A percentile compares a stretch with the other conserved stretches of the same genome.
These are phyloP conservation scores for Earliella scabrosa DNA, from an alignment of 1,284 basidiomycete species.

Conservation along the genomic window DNA sequence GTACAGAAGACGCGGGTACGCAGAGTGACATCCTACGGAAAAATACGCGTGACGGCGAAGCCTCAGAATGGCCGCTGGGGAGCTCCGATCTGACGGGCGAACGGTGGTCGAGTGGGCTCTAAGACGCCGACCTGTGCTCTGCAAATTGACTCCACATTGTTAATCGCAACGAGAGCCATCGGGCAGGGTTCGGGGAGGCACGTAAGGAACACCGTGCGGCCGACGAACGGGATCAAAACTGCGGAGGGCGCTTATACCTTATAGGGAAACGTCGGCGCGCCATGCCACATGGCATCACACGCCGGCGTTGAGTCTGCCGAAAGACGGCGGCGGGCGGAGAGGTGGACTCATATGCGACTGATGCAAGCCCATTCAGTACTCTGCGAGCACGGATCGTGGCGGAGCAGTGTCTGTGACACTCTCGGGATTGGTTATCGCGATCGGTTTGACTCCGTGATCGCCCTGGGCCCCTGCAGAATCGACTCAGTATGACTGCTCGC, in stretches of 20 bases:
- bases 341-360: no score
- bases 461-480: neutral
- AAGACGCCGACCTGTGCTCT: neutral
- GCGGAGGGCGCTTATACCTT: neutral
- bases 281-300: neutral
- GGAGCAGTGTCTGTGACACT: no score
- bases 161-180: slow-evolving; percentile 5
- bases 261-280: slow-evolving; percentile 17
- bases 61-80: no score
- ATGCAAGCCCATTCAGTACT: neutral
- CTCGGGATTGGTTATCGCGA: neutral
- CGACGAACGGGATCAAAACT: slow-evolving; percentile 1
- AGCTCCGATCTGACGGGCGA: no score
- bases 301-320: slow-evolving; percentile 1
- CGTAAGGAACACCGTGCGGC: slow-evolving; percentile 14
- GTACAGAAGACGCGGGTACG: slow-evolving; percentile 1
- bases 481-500: slow-evolving; percentile 12
- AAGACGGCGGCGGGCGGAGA: slow-evolving; percentile 20
- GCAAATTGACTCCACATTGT: slow-evolving; percentile 4
- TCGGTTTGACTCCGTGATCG: slow-evolving; percentile 6
- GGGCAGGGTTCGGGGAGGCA: slow-evolving; percentile 20
- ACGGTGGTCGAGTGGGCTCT: slow-evolving; percentile 8
- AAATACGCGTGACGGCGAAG: no score
- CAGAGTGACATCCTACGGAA: no score
- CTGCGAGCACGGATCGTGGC: neutral